A percentile compares a stretch with the other conserved stretches of the same genome.
These are phyloP conservation scores for Annona squamosa DNA, from an alignment of 164 flowering plant species.

Conservation along the genomic window DNA sequence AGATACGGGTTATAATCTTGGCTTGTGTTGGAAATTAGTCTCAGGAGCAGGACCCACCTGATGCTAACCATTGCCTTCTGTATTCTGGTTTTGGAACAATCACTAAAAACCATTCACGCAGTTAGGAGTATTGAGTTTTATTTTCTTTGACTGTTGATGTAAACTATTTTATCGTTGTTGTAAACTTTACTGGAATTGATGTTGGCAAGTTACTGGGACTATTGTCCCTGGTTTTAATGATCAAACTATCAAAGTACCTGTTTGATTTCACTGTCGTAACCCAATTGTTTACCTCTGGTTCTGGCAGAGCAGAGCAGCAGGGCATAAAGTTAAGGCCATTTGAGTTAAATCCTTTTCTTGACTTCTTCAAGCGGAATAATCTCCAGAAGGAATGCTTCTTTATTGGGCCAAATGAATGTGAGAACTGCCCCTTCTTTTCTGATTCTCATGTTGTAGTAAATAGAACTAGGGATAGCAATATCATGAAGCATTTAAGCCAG, in stretches of 20 bases:
- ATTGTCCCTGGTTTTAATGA: background rate
- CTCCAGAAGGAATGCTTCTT: conserved; percentile 23
- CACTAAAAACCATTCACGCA: background rate
- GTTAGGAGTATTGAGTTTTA: too few species aligned
- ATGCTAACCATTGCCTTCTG: background rate
- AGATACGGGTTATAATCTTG: too few species aligned
- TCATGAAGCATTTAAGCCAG: background rate
- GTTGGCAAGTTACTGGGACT: background rate
- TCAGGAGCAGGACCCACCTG: background rate
- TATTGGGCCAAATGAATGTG: conserved; percentile 30
- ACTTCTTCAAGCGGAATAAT: conserved; percentile 29
- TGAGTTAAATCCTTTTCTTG: conserved; percentile 25
- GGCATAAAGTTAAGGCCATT: conserved; percentile 23
- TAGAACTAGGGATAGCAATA: background rate
- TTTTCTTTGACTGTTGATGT: background rate
- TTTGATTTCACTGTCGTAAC: background rate
- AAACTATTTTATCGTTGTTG: background rate
- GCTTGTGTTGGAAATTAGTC: background rate
- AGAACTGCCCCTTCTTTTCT: conserved; percentile 8
- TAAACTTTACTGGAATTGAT: background rate
- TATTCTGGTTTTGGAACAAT: background rate
- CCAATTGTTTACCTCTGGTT: conserved; percentile 1
- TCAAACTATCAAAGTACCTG: too few species aligned
- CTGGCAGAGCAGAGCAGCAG: conserved; percentile 31
- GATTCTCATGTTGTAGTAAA: background rate